phyloP scores from a whole-genome alignment of 1,139 yeast genomes.

The Magnusiomyces magnusii region DNA sequence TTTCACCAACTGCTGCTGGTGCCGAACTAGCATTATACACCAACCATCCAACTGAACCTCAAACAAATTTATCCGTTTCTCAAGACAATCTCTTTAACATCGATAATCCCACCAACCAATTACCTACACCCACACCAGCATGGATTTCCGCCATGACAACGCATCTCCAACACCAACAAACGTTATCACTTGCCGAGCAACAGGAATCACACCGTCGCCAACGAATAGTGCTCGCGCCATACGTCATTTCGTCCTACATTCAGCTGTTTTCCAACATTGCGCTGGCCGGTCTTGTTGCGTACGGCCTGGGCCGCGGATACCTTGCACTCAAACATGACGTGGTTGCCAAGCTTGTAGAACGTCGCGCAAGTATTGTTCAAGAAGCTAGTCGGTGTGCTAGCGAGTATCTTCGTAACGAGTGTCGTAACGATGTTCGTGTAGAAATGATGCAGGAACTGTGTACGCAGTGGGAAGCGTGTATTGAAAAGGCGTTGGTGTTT shows the following conservation, averaged over 20 bases:
- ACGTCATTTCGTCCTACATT: slow-evolving; percentile 12
- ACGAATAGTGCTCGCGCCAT: slow-evolving; percentile 6
- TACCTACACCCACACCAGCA: slow-evolving; percentile 7
- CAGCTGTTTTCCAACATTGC: slow-evolving; percentile 14
- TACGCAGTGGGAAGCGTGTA: slow-evolving; percentile 60
- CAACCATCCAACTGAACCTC: neutral
- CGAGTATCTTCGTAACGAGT: slow-evolving; percentile 61
- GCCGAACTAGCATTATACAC: slow-evolving; percentile 14
- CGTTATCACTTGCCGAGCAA: neutral
- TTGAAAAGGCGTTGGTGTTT: slow-evolving; percentile 10
- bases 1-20: slow-evolving; percentile 15
- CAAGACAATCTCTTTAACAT: neutral
- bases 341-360: neutral
- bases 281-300: slow-evolving; percentile 10
- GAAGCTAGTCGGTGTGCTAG: slow-evolving; percentile 43
- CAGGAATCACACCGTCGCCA: neutral
- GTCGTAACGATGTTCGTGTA: slow-evolving; percentile 41
- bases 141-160: slow-evolving; percentile 5
- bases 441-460: slow-evolving; percentile 73
- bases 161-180: slow-evolving; percentile 1
- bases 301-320: slow-evolving; percentile 1
- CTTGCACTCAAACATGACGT: slow-evolving; percentile 1
- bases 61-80: no score
- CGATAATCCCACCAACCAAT: neutral
- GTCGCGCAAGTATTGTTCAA: slow-evolving; percentile 4